These are phyloP conservation scores for Starmerella bombi DNA, from an alignment of 805 yeast species.

Conservation along the genomic window DNA sequence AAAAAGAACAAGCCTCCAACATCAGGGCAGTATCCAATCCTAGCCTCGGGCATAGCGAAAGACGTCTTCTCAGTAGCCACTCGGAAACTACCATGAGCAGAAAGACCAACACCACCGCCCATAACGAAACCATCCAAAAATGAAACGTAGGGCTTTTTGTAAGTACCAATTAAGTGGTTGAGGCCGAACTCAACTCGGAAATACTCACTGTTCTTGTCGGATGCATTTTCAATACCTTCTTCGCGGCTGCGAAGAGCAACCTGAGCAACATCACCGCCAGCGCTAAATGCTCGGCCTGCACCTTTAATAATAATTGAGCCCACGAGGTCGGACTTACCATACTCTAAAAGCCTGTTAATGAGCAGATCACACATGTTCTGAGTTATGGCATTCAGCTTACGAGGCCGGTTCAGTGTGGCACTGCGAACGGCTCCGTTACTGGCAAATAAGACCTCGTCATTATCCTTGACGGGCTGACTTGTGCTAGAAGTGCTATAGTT, in stretches of 20 bases:
- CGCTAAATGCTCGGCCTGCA: slow-evolving; percentile 61
- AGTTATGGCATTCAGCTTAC: slow-evolving; percentile 74
- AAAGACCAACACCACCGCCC: slow-evolving; percentile 96
- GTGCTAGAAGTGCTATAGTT: slow-evolving; percentile 12
- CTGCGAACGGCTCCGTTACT: slow-evolving; percentile 55
- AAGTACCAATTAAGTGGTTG: slow-evolving; percentile 69
- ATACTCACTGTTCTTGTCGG: slow-evolving; percentile 43
- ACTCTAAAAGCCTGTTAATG: slow-evolving; percentile 61
- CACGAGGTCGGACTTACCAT: slow-evolving; percentile 52
- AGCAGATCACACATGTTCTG: slow-evolving; percentile 61
- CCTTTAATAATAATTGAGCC: slow-evolving; percentile 59
- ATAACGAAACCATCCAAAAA: slow-evolving; percentile 84
- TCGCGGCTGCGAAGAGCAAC: slow-evolving; percentile 37
- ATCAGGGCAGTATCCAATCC: slow-evolving; percentile 91
- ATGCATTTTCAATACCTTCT: slow-evolving; percentile 34
- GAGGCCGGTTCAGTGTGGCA: slow-evolving; percentile 63
- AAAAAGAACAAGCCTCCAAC: slow-evolving; percentile 88
- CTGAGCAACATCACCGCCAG: slow-evolving; percentile 90
- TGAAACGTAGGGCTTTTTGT: slow-evolving; percentile 73
- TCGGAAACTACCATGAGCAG: slow-evolving; percentile 84
- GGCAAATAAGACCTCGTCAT: slow-evolving; percentile 49
- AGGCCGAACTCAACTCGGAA: slow-evolving; percentile 72
- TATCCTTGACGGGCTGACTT: slow-evolving; percentile 3
- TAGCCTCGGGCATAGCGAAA: slow-evolving; percentile 97
- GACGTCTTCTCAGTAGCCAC: slow-evolving; percentile 83